A percentile compares a stretch with the other conserved stretches of the same genome.
Conservation (phyloP, 768 basidiomycete species). For the Lentinula boryana region DNA sequence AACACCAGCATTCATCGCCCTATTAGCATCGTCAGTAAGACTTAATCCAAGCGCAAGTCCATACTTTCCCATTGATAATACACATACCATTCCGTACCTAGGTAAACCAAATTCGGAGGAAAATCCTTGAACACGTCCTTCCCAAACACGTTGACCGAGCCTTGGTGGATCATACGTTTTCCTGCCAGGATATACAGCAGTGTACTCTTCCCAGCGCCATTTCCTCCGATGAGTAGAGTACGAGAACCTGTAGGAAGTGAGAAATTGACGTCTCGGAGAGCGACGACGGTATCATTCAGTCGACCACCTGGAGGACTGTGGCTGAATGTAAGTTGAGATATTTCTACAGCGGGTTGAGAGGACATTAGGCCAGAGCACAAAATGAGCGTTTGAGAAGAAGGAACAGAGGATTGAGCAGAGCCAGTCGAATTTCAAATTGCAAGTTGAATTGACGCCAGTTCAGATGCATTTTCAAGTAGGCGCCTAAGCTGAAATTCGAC, state of each 20-base stretch:
- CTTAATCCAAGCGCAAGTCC: neutral
- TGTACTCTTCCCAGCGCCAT: constrained; percentile 97
- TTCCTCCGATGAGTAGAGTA: constrained; percentile 82
- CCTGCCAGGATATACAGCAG: constrained; percentile 91
- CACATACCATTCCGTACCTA: constrained; percentile 90
- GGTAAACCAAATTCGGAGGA: constrained; percentile 30
- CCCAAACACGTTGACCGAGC: constrained; percentile 12
- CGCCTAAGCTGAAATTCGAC: no score
- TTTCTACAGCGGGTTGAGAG: neutral
- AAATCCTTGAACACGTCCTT: constrained; percentile 5
- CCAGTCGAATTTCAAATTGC: no score
- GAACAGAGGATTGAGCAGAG: no score
- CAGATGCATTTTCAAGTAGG: no score
- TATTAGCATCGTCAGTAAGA: constrained; percentile 17
- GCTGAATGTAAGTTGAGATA: constrained; percentile 1
- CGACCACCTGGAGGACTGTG: constrained; percentile 1
- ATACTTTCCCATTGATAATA: neutral
- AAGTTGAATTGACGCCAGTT: no score
- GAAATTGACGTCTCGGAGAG: constrained; percentile 63
- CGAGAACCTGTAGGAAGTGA: constrained; percentile 69
- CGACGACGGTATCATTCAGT: neutral
- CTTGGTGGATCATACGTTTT: constrained; percentile 35
- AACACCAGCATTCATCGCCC: constrained; percentile 97
- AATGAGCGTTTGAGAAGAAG: neutral
- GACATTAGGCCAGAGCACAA: neutral